These are phyloP conservation scores for Friedmanniomyces endolithicus DNA, from an alignment of 495 filamentous ascomycete species.

Conservation along the genomic window DNA sequence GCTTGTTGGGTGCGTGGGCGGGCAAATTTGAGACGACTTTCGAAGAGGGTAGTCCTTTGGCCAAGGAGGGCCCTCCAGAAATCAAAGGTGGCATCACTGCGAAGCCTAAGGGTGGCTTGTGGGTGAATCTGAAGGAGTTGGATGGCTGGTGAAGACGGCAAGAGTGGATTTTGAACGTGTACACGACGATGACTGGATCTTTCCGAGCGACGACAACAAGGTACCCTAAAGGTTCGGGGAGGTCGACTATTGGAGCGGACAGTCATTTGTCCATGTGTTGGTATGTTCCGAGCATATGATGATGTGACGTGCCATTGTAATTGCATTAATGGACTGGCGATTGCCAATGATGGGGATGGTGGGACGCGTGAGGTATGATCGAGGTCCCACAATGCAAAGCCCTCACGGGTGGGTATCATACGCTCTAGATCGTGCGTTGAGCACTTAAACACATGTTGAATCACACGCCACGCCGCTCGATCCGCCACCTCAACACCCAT, in stretches of 20 bases:
- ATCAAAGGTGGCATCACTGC: conserved; percentile 30
- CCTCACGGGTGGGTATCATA: background rate
- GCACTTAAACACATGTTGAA: conserved; percentile 2
- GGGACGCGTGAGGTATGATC: too few species aligned
- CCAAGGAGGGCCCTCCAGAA: conserved; percentile 19
- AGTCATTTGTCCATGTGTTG: too few species aligned
- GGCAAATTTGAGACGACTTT: conserved; percentile 56
- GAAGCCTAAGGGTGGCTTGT: conserved; percentile 30
- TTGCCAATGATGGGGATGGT: too few species aligned
- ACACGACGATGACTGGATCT: background rate
- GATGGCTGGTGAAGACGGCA: conserved; percentile 17
- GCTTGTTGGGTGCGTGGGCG: conserved; percentile 61
- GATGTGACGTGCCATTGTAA: too few species aligned
- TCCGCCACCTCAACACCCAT: background rate
- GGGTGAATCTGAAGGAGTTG: conserved; percentile 21
- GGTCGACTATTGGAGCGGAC: too few species aligned
- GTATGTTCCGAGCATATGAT: too few species aligned
- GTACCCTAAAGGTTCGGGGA: too few species aligned
- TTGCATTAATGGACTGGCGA: too few species aligned
- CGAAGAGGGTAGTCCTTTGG: conserved; percentile 20
- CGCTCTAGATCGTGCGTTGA: background rate
- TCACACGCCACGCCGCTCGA: background rate
- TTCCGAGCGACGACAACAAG: background rate
- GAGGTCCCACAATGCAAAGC: too few species aligned
- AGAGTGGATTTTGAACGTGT: background rate